Evolutionary conservation across 495 filamentous ascomycete genomes (phyloP).

Genomic region (Hypoxylon lienhwacheense): DNA sequence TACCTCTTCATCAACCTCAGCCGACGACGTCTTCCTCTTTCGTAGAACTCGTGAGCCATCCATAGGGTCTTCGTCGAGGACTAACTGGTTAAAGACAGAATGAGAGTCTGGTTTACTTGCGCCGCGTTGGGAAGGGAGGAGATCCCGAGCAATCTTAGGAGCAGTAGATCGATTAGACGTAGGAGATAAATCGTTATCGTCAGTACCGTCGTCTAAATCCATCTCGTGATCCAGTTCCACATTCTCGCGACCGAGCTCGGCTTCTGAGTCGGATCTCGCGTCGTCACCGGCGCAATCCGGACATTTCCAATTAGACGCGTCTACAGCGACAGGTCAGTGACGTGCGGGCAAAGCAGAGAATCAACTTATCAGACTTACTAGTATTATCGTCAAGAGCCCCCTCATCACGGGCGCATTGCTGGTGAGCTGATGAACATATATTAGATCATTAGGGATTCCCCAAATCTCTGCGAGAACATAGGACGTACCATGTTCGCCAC

Average conservation of each 20-base stretch:
- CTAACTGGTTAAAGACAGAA: slow-evolving; percentile 80
- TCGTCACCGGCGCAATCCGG: slow-evolving; percentile 71
- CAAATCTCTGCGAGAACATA: slow-evolving; percentile 27
- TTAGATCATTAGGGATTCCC: slow-evolving; percentile 44
- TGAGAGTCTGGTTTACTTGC: slow-evolving; percentile 74
- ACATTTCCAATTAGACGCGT: slow-evolving; percentile 74
- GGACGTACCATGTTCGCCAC: slow-evolving; percentile 85
- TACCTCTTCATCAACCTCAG: slow-evolving; percentile 47
- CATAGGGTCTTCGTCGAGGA: slow-evolving; percentile 77
- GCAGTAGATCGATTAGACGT: slow-evolving; percentile 49
- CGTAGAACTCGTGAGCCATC: slow-evolving; percentile 84
- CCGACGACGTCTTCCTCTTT: slow-evolving; percentile 75
- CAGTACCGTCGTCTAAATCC: slow-evolving; percentile 28
- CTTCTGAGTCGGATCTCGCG: slow-evolving; percentile 54
- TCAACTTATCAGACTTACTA: slow-evolving; percentile 28
- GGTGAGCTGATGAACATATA: slow-evolving; percentile 67
- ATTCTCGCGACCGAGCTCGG: slow-evolving; percentile 41
- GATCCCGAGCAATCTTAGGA: slow-evolving; percentile 66
- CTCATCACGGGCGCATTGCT: slow-evolving; percentile 85
- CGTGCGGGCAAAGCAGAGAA: slow-evolving; percentile 16
- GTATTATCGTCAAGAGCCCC: slow-evolving; percentile 60
- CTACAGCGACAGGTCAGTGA: slow-evolving; percentile 43
- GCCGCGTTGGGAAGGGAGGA: slow-evolving; percentile 73
- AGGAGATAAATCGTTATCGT: slow-evolving; percentile 41
- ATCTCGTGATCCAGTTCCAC: slow-evolving; percentile 40